phyloP scores from a whole-genome alignment of 2,329 filamentous ascomycete genomes.

The Colletotrichum sp. region DNA sequence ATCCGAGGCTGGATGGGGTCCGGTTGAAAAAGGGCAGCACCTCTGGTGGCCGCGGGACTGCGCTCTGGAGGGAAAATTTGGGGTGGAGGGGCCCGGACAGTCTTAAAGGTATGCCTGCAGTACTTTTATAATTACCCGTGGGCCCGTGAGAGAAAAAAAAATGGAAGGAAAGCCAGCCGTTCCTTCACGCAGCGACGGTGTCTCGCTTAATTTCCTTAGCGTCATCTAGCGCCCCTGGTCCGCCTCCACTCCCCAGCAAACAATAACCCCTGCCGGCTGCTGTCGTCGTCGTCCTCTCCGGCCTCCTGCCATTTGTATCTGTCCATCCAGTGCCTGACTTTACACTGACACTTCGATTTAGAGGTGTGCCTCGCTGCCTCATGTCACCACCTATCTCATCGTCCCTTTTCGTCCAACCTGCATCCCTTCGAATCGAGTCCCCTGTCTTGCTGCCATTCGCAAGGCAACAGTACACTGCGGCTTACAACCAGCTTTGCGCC shows the following conservation, averaged over 20 bases:
- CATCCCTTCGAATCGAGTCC: background rate
- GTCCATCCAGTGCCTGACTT: background rate
- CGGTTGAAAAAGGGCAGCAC: constrained; percentile 13
- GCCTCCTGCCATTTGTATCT: background rate
- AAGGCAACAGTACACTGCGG: background rate
- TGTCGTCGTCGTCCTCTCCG: constrained; percentile 2
- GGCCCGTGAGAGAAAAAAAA: constrained; percentile 23
- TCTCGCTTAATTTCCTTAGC: constrained; percentile 23
- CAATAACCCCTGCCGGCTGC: constrained; percentile 16
- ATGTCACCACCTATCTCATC: background rate
- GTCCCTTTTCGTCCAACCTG: constrained; percentile 4
- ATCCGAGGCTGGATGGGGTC: constrained; percentile 3
- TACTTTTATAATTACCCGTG: constrained; percentile 24
- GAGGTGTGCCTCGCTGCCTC: background rate
- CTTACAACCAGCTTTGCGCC: background rate
- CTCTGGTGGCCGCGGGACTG: constrained; percentile 14
- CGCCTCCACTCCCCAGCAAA: constrained; percentile 22
- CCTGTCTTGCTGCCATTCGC: background rate
- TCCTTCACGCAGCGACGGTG: constrained; percentile 22
- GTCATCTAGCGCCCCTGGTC: constrained; percentile 19
- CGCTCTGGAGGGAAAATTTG: constrained; percentile 23
- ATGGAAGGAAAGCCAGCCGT: constrained; percentile 23
- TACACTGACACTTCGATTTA: background rate
- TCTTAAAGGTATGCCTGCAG: constrained; percentile 23
- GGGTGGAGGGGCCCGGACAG: constrained; percentile 22